Evolutionary conservation across 2,329 filamentous ascomycete species (phyloP).

Genomic region (Xylaria sp.): DNA sequence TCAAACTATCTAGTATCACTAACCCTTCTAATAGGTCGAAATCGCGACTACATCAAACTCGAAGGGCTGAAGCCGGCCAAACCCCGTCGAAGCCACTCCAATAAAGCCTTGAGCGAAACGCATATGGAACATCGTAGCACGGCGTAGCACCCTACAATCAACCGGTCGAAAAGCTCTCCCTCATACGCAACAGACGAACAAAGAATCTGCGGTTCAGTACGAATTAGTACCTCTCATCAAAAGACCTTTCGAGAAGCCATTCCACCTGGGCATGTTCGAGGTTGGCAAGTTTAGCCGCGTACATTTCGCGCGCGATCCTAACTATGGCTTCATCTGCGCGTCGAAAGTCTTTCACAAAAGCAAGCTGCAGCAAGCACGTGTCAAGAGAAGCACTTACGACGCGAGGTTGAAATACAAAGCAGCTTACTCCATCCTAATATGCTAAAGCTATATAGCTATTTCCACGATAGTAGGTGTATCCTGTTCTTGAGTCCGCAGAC

Average conservation of each 20-base stretch:
- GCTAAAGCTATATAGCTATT: neutral
- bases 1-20: no score
- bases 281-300: constrained; percentile 6
- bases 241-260: neutral
- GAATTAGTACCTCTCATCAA: neutral
- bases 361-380: neutral
- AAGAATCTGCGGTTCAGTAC: neutral
- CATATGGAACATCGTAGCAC: no score
- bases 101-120: no score
- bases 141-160: no score
- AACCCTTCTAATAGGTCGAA: no score
- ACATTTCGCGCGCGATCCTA: neutral
- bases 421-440: neutral
- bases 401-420: constrained; percentile 5
- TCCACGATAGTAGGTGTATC: neutral
- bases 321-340: neutral
- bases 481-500: neutral
- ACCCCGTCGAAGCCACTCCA: no score
- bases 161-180: no score
- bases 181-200: no score
- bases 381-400: neutral
- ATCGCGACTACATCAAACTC: no score
- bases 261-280: constrained; percentile 3
- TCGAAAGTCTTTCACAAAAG: neutral
- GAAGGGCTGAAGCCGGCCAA: no score